Percentiles rank a stretch among this genome's conserved stretches.
phyloP scores from a whole-genome alignment of 2,329 filamentous ascomycete genomes.

The Fusarium sarcochroum region DNA sequence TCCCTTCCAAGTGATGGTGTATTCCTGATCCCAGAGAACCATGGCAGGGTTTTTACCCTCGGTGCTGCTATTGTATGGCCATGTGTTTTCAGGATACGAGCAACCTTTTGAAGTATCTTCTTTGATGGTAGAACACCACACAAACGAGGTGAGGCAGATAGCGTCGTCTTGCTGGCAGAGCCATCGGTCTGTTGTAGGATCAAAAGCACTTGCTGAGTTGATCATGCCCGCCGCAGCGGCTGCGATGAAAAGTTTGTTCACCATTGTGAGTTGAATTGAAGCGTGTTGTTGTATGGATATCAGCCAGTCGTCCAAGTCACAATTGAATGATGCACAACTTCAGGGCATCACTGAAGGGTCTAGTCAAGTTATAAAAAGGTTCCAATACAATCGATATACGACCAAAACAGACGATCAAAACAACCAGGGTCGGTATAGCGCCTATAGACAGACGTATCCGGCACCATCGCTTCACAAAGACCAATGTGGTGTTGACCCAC shows the following conservation, averaged over 20 bases:
- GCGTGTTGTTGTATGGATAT: not conserved
- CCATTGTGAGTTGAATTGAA: slow-evolving; percentile 1
- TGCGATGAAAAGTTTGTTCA: slow-evolving; percentile 11
- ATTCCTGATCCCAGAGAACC: slow-evolving; percentile 33
- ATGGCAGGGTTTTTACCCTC: slow-evolving; percentile 26
- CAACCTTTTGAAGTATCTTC: slow-evolving; percentile 29
- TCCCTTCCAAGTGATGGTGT: slow-evolving; percentile 33
- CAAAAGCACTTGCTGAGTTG: slow-evolving; percentile 5
- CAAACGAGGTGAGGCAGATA: slow-evolving; percentile 40
- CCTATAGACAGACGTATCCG: slow-evolving; percentile 7
- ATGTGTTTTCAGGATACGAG: slow-evolving; percentile 22
- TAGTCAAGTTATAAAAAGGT: slow-evolving; percentile 2
- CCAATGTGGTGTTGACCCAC: slow-evolving; percentile 13
- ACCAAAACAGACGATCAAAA: slow-evolving; percentile 5
- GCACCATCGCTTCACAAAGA: slow-evolving; percentile 5
- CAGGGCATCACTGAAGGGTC: not conserved
- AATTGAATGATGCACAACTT: not conserved
- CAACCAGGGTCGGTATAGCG: slow-evolving; percentile 2
- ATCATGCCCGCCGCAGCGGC: slow-evolving; percentile 8
- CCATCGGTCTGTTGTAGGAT: slow-evolving; percentile 30
- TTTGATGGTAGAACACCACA: slow-evolving; percentile 34
- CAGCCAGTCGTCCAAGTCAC: not conserved
- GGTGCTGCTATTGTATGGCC: slow-evolving; percentile 11
- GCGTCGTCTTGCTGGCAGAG: slow-evolving; percentile 28
- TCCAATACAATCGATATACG: not conserved